Evolutionary conservation across 1,139 yeast species (phyloP).

Genomic region (Taiozyma sp.): DNA sequence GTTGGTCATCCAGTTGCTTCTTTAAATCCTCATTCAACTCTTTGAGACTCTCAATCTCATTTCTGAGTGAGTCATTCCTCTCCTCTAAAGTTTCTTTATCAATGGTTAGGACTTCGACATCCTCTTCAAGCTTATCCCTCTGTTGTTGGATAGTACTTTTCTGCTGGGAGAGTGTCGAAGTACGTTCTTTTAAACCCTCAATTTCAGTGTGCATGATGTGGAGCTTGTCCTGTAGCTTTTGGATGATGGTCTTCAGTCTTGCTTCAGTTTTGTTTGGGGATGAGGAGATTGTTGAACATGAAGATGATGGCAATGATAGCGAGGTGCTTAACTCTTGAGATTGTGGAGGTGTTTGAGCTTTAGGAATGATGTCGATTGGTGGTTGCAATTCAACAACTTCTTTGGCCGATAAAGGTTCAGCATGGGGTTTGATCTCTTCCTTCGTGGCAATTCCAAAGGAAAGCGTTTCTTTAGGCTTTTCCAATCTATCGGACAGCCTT

Average conservation of each 20-base stretch:
- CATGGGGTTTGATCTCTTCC: neutral
- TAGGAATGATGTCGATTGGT: neutral
- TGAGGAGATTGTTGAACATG: neutral
- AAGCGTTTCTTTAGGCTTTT: neutral
- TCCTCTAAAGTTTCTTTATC: slow-evolving; percentile 50
- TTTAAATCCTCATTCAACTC: slow-evolving; percentile 31
- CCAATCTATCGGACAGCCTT: neutral
- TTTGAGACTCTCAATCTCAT: slow-evolving; percentile 32
- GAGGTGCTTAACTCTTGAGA: neutral
- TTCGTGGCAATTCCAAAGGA: neutral
- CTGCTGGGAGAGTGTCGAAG: neutral
- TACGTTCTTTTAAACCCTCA: neutral
- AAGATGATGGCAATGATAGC: neutral
- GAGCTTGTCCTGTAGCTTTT: slow-evolving; percentile 38
- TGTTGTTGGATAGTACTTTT: neutral
- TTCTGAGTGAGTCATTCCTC: slow-evolving; percentile 34
- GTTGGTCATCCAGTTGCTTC: slow-evolving; percentile 27
- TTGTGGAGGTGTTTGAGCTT: neutral
- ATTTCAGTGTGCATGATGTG: slow-evolving; percentile 29
- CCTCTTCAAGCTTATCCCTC: slow-evolving; percentile 29
- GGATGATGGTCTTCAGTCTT: slow-evolving; percentile 35
- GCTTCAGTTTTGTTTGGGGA: neutral
- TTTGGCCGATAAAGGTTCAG: neutral
- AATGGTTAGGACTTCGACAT: slow-evolving; percentile 45
- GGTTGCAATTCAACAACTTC: neutral